Base-by-base conservation (phyloP, 345 rosid genomes). In the Eutrema heterophyllum region DNA sequence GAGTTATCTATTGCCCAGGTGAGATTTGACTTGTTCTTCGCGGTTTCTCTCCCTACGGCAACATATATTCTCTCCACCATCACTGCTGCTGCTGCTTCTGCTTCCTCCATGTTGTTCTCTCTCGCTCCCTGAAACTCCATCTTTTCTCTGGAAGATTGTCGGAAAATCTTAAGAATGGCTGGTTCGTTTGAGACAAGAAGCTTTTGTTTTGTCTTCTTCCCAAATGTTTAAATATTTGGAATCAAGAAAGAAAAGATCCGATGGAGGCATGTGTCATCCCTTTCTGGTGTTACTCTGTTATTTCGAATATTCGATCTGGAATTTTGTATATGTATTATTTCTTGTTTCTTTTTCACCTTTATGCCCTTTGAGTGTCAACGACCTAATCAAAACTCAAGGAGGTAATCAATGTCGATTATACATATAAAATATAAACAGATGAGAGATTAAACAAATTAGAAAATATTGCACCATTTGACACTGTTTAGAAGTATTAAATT, bases 51-150 rank as follows among this genome's bases (percentile, higher is more conserved):
- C 18, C 88, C 86, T 4, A 90, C 76, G 0, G 95, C 95, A 13
- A 92, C 91, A 12, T 84, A 86, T 7, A 83, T 78, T 77, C 74
- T 81, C 62, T 88, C 92, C 12, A 87, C 87, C 48, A 81, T 80
- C 13, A 78, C 81, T 30, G 53, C 51, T 44, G 78, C 81, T 30
- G 53, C 51, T 44, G 78, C 71, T 71, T 75, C 72, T 46, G 68
- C 80, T 32, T 67, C 79, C 53, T 64, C 77, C 61, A 77, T 71
- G 44, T 72, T 82, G 16, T 71, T 14, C 68, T 56, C 11, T 68
- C 6, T 52, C 1, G 16, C 27, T 49, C 24, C 52, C 7, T 64
- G 6, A 56, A 58, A 16, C 53, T 74, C 60, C 52, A 57, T 11
- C 30, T 0, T 65, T 27, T 33, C 30, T 21, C 1, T 49, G 58